phyloP scores from a whole-genome alignment of 495 filamentous ascomycete species.

The Darksidea phi region DNA sequence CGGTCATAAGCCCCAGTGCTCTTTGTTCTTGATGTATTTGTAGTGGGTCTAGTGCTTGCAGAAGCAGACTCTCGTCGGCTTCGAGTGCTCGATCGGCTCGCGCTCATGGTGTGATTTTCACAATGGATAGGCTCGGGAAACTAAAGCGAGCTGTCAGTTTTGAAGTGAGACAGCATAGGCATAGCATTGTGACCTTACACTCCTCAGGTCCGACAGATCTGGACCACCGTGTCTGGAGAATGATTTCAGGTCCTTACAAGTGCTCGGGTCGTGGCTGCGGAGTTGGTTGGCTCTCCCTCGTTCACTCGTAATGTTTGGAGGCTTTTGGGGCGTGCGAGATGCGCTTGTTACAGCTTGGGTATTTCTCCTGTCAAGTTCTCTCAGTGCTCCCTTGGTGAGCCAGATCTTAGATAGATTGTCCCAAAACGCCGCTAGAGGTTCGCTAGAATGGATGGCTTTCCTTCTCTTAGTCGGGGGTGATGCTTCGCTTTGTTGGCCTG shows the following conservation, averaged over 20 bases:
- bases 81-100: conserved; percentile 24
- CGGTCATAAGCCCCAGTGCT: conserved; percentile 27
- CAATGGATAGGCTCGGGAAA: conserved; percentile 30
- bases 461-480: too few species aligned
- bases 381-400: conserved; percentile 38
- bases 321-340: conserved; percentile 10
- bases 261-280: conserved; percentile 4
- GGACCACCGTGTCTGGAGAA: conserved; percentile 36
- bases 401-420: conserved; percentile 40
- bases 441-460: too few species aligned
- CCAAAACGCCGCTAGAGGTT: conserved; percentile 36
- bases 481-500: neutral
- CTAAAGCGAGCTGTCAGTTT: conserved; percentile 22
- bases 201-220: conserved; percentile 34
- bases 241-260: conserved; percentile 30
- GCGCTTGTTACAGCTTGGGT: conserved; percentile 20
- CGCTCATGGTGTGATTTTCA: conserved; percentile 30
- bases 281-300: conserved; percentile 31
- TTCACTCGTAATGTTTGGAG: too few species aligned
- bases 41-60: conserved; percentile 20
- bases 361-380: conserved; percentile 39
- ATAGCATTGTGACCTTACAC: conserved; percentile 18
- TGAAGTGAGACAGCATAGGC: neutral
- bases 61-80: conserved; percentile 17
- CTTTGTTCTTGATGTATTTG: conserved; percentile 24